Evolutionary conservation across 2,329 filamentous ascomycete genomes (phyloP), one percentile per base, ranked within the genome.

Genomic region (Aspergillus arachidicola): DNA sequence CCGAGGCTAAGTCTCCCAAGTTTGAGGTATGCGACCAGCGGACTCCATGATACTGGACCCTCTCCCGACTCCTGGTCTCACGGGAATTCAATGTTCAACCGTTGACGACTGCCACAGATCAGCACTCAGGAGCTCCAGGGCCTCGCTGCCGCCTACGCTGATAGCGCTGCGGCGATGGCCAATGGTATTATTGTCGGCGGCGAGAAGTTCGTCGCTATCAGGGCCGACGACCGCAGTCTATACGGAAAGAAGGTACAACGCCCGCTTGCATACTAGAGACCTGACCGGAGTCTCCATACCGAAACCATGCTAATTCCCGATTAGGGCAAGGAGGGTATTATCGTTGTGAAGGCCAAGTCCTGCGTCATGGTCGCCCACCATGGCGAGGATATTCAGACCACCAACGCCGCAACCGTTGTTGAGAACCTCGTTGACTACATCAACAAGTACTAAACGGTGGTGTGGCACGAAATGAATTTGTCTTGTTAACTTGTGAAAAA

Each of bases 351-450:
- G 85, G 96, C 94, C 73, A 89, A 86, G 75, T 90, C 96, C 82
- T 92, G 93, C 71, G 89, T 98, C 78, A 87, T 99, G 76, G 82
- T 99, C 77, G 91, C 88, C 71, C 93, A 97, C 84, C 93, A 98
- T 85, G 85, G 84, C 70, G 92, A 96, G 78, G 78, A 79, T 66
- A 82, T 89, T 71, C 85, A 91, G 78, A 91, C 91, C 58, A 89
- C 92, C 76, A 89, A 90, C 78, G 89, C 92, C 67, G 89, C 89
- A 72, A 87, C 87, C 77, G 92, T 91, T 57, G 91, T 96, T 70
- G 91, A 94, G 83, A 85, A 88, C 73, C 86, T 99, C 67, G 93
- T 87, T 73, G 92, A 96, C 80, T 97, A 98, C 84, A 89, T 92
- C 78, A 86, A 87, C 72, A 83, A 23, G 23, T 23, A 23, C 23